Evolutionary conservation across 1,139 yeast genomes (phyloP), one percentile per base, ranked within the genome.

Genomic region (Candida mesenterica): DNA sequence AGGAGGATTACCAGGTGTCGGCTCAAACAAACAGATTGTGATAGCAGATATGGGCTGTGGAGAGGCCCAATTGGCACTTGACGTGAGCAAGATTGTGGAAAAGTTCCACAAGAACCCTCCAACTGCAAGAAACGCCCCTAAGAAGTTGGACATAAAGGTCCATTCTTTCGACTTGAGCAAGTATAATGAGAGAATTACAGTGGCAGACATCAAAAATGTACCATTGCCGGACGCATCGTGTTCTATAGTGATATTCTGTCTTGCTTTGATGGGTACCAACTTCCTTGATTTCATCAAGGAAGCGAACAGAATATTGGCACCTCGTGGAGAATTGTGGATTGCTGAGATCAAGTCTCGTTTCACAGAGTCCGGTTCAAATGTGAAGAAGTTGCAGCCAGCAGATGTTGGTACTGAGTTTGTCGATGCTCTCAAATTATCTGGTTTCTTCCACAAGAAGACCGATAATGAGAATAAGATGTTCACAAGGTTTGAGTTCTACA

Each of bases 41-140:
- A 75, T 92, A 37, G 97, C 97, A 0, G 98, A 92, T 63, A 89
- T 92, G 97, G 98, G 98, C 9, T 92, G 98, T 61, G 98, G 98
- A 34, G 98, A 92, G 59, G 97, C 97, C 0, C 85, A 84, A 52
- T 69, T 92, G 30, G 81, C 96, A 1, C 59, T 73, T 25, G 85
- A 87, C 45, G 72, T 88, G 27, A 63, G 67, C 31, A 68, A 72
- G 15, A 76, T 77, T 47, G 66, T 75, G 36, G 62, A 64, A 31
- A 57, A 62, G 40, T 60, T 57, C 52, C 65, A 61, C 40, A 45
- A 38, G 40, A 55, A 25, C 60, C 61, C 38, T 56, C 59, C 40
- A 49, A 59, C 39, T 45, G 57, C 46, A 39, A 27, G 46, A 44
- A 42, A 54, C 50, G 41, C 24, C 48, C 61, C 48, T 36, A 55